Evolutionary conservation across 116 monocot species (phyloP).

Genomic region (Phalaenopsis hybrid): DNA sequence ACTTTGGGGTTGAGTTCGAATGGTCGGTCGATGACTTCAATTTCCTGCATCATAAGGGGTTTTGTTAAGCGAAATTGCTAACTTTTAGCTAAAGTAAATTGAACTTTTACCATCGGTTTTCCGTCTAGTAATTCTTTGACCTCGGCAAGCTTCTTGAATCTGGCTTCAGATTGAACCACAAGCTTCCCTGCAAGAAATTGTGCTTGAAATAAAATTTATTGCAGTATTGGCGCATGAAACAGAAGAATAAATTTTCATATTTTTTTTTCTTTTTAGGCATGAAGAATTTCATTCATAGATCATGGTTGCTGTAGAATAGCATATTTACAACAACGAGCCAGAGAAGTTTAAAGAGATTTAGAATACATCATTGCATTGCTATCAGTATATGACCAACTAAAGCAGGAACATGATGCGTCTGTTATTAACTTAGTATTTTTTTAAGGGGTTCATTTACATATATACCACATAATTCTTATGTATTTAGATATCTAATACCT

Average conservation of each 20-base stretch:
- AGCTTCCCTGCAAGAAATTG: constrained; percentile 54
- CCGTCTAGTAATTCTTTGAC: constrained; percentile 51
- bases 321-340: too few species aligned
- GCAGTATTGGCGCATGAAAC: neutral
- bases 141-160: constrained; percentile 64
- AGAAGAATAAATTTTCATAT: too few species aligned
- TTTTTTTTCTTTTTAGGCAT: neutral
- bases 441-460: too few species aligned
- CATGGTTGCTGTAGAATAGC: too few species aligned
- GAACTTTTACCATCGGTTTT: constrained; percentile 37
- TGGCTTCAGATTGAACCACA: constrained; percentile 78
- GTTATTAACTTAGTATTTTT: too few species aligned
- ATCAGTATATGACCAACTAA: too few species aligned
- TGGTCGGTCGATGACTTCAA: constrained; percentile 23
- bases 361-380: too few species aligned
- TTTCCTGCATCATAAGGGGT: constrained; percentile 30
- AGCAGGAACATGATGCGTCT: too few species aligned
- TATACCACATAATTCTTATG: too few species aligned
- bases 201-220: neutral
- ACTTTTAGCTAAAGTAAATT: neutral
- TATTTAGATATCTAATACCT: too few species aligned
- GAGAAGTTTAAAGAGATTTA: too few species aligned
- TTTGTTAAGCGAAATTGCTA: neutral
- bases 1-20: constrained; percentile 45
- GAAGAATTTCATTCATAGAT: neutral